These are phyloP conservation scores for Vitis amurensis DNA, from an alignment of 164 flowering plant genomes.

Conservation along the genomic window DNA sequence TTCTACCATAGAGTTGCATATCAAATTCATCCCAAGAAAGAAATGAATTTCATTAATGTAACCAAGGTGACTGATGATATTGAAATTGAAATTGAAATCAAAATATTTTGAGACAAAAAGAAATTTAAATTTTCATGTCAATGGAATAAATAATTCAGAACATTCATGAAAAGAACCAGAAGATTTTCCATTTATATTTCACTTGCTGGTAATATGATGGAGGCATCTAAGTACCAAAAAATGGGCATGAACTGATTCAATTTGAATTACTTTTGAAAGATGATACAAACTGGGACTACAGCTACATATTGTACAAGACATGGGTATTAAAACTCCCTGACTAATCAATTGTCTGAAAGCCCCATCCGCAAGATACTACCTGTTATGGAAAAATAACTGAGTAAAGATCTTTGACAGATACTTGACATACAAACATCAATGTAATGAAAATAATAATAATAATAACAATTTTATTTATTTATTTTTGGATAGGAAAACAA, in stretches of 20 bases:
- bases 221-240: not conserved
- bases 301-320: constrained; percentile 32
- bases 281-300: constrained; percentile 16
- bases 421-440: not conserved
- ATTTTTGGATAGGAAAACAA: too few species aligned
- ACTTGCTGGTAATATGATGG: not conserved
- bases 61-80: not conserved
- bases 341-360: not conserved
- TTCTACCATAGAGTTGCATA: not conserved
- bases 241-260: not conserved
- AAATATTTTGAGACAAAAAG: not conserved
- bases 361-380: constrained; percentile 13
- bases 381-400: constrained; percentile 6
- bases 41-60: not conserved
- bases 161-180: not conserved
- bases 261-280: not conserved
- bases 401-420: not conserved
- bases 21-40: not conserved
- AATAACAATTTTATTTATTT: not conserved
- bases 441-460: not conserved
- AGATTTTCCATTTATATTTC: not conserved
- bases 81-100: not conserved
- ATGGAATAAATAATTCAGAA: not conserved
- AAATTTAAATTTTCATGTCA: not conserved
- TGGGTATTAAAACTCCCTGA: not conserved